Conservation (phyloP, 2,329 filamentous ascomycete species). For the Calonectria honghensis region DNA sequence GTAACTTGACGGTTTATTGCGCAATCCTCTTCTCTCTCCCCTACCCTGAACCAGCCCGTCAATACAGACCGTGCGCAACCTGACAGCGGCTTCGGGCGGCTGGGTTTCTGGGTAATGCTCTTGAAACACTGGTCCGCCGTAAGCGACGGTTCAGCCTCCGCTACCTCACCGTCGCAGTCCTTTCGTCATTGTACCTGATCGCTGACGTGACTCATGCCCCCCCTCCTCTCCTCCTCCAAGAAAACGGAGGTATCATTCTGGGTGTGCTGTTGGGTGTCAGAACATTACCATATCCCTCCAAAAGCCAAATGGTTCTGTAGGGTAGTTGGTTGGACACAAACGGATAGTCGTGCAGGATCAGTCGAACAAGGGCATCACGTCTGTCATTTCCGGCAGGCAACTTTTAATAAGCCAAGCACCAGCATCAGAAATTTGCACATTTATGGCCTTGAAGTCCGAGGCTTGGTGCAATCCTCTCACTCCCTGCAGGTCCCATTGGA, state of each 20-base stretch:
- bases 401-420: slow-evolving; percentile 10
- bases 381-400: slow-evolving; percentile 38
- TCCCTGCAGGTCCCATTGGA: slow-evolving; percentile 40
- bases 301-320: background rate
- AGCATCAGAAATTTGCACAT: slow-evolving; percentile 33
- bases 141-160: slow-evolving; percentile 50
- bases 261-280: slow-evolving; percentile 11
- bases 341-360: slow-evolving; percentile 28
- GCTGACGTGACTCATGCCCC: slow-evolving; percentile 35
- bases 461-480: slow-evolving; percentile 27
- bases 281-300: slow-evolving; percentile 15
- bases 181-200: slow-evolving; percentile 48
- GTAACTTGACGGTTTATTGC: slow-evolving; percentile 20
- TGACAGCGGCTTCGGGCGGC: slow-evolving; percentile 24
- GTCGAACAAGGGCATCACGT: slow-evolving; percentile 13
- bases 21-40: slow-evolving; percentile 16
- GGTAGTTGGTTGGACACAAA: background rate
- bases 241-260: slow-evolving; percentile 4
- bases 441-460: slow-evolving; percentile 13
- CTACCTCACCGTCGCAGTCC: slow-evolving; percentile 36
- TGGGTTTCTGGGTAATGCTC: slow-evolving; percentile 37
- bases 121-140: slow-evolving; percentile 52
- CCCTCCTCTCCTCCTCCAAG: background rate
- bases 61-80: slow-evolving; percentile 41
- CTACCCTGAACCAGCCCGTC: slow-evolving; percentile 34